Evolutionary conservation across 2,329 filamentous ascomycete genomes (phyloP).

Genomic region (Aspergillus tanneri): DNA sequence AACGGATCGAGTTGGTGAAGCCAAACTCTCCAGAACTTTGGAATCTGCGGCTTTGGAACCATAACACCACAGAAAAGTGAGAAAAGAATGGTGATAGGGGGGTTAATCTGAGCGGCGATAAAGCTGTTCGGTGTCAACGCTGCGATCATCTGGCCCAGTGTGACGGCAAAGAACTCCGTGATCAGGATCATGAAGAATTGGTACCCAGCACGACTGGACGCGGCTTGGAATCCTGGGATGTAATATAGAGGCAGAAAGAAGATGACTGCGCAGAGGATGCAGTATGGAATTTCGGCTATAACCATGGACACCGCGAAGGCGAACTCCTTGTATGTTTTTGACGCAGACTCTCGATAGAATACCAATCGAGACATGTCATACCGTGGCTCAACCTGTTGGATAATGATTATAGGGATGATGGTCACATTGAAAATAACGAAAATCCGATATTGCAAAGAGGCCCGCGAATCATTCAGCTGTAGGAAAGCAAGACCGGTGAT

Average conservation of each 20-base stretch:
- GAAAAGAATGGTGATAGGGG: slow-evolving; percentile 79
- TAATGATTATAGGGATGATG: slow-evolving; percentile 77
- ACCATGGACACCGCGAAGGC: slow-evolving; percentile 77
- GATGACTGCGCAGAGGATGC: slow-evolving; percentile 70
- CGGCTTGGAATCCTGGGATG: slow-evolving; percentile 69
- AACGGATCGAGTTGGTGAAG: slow-evolving; percentile 81
- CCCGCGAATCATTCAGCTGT: slow-evolving; percentile 70
- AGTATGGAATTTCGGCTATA: slow-evolving; percentile 83
- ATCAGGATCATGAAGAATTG: slow-evolving; percentile 83
- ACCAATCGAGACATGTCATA: slow-evolving; percentile 77
- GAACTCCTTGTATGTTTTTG: slow-evolving; percentile 80
- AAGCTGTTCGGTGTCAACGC: slow-evolving; percentile 76
- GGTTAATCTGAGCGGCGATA: slow-evolving; percentile 76
- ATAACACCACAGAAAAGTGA: slow-evolving; percentile 85
- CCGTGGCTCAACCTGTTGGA: slow-evolving; percentile 80
- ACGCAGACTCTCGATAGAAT: slow-evolving; percentile 80
- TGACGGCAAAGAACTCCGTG: slow-evolving; percentile 81
- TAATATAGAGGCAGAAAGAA: slow-evolving; percentile 87
- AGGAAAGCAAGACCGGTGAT: slow-evolving; percentile 78
- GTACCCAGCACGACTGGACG: slow-evolving; percentile 69
- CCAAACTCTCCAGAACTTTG: slow-evolving; percentile 75
- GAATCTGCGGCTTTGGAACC: slow-evolving; percentile 75
- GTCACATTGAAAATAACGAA: slow-evolving; percentile 88
- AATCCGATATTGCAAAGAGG: slow-evolving; percentile 78
- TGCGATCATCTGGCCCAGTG: slow-evolving; percentile 72